A percentile compares a stretch with the other conserved stretches of the same genome.
phyloP scores from a whole-genome alignment of 2,329 filamentous ascomycete genomes.

The Aspergillaceae sp. region DNA sequence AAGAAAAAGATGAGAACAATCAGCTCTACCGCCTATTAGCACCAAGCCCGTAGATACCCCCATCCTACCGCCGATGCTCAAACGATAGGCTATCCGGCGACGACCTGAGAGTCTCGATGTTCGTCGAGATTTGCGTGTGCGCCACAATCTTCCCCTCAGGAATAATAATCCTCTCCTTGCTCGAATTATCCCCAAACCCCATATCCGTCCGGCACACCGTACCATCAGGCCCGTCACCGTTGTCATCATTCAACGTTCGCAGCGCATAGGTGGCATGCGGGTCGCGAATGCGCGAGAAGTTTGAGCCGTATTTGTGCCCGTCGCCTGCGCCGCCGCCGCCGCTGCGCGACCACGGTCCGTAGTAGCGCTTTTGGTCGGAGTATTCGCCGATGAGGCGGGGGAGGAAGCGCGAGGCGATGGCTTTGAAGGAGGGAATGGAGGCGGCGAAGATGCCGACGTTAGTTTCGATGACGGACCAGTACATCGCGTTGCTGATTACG shows the following conservation, averaged over 20 bases:
- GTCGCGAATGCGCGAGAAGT: constrained; percentile 20
- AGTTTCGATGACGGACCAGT: constrained; percentile 38
- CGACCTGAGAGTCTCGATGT: constrained; percentile 13
- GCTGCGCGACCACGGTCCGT: constrained; percentile 16
- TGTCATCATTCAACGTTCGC: constrained; percentile 7
- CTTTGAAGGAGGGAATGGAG: constrained; percentile 36
- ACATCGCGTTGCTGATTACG: constrained; percentile 35
- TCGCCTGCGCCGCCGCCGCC: constrained; percentile 3
- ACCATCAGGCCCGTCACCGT: constrained; percentile 12
- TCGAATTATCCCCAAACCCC: constrained; percentile 11
- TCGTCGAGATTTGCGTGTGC: constrained; percentile 26
- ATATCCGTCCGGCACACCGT: constrained; percentile 13
- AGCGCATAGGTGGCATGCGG: constrained; percentile 11
- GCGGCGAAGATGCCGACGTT: constrained; percentile 37
- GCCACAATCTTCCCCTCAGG: constrained; percentile 24
- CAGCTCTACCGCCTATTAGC: neutral
- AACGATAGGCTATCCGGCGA: neutral
- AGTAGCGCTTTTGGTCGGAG: constrained; percentile 14
- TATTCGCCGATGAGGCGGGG: constrained; percentile 34
- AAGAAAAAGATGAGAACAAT: too few species aligned
- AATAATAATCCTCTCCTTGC: constrained; percentile 23
- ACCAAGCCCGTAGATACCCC: too few species aligned
- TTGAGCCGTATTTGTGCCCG: constrained; percentile 13
- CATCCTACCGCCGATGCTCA: neutral
- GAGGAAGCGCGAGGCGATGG: constrained; percentile 34